A percentile compares a stretch with the other conserved stretches of the same genome.
phyloP scores from a whole-genome alignment of 768 basidiomycete genomes.

The Leccinum olivaceopallidum region DNA sequence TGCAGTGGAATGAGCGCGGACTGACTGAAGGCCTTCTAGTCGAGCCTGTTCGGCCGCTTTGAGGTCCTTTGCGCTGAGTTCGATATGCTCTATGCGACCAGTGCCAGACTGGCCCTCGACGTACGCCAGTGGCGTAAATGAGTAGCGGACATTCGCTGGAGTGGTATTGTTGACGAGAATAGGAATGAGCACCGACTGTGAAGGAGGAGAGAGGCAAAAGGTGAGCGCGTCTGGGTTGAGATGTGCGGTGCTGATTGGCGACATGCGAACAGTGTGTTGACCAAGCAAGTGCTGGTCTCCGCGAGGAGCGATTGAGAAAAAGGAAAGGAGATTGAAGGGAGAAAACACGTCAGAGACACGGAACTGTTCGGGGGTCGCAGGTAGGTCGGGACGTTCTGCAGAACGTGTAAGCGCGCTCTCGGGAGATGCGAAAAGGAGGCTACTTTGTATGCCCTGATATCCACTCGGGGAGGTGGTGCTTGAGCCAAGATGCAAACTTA shows the following conservation, averaged over 20 bases:
- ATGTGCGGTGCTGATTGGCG: constrained; percentile 90
- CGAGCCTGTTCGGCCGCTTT: constrained; percentile 65
- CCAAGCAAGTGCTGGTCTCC: constrained; percentile 71
- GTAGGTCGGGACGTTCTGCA: constrained; percentile 37
- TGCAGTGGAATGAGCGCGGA: constrained; percentile 45
- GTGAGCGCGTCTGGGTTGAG: constrained; percentile 75
- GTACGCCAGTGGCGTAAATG: constrained; percentile 63
- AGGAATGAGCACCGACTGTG: constrained; percentile 67
- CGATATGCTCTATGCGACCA: constrained; percentile 51
- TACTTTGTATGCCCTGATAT: constrained; percentile 36
- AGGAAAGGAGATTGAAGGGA: constrained; percentile 50
- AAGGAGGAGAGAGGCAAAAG: constrained; percentile 67
- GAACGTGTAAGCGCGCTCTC: constrained; percentile 7
- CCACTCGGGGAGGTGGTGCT: constrained; percentile 10
- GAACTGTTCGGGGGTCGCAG: constrained; percentile 47
- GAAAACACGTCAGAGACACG: constrained; percentile 50
- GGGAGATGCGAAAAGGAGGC: constrained; percentile 2
- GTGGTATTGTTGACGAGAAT: constrained; percentile 89
- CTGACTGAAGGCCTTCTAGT: constrained; percentile 48
- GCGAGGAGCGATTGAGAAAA: constrained; percentile 34
- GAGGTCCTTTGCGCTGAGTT: constrained; percentile 63
- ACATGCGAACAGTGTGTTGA: constrained; percentile 89
- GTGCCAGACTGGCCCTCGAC: constrained; percentile 39
- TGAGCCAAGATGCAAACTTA: constrained; percentile 54
- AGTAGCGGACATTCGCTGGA: constrained; percentile 71